Base-by-base conservation (phyloP, 768 basidiomycete genomes). In the Pleurotus giganteus region DNA sequence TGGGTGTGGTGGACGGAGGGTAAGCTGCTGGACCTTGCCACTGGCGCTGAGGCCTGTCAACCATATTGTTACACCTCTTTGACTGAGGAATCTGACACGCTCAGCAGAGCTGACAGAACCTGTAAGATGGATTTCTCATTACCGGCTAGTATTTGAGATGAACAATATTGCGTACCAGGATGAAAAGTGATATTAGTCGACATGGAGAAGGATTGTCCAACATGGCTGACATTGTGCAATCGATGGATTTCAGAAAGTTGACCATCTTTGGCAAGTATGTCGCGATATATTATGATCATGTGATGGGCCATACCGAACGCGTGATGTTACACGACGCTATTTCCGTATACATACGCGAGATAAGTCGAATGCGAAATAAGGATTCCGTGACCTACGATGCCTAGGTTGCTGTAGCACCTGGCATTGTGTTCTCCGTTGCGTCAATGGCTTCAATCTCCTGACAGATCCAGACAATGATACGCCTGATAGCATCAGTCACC, bases 11-110 rank as follows among this genome's bases (percentile, higher is more conserved):
- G 24, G 2, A 28, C 27, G 54, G 28, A 49, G 13, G 43, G 26
- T 12, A 34, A 17, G 34, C 32, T 19, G 74, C 51, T 37, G n/a
- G n/a, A 92, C 94, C 83, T 97, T 98, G 47, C 95, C 95, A 66
- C 91, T 94, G 5, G 90, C 95, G 64, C 92, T 94, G 15, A 98
- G 82, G 4, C 97, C 97, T 5, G 97, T 99, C 56, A 99, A 72
- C 97, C 97, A 99, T 67, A 98, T 83, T 0, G 96, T 98, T 4
- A 88, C 81, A 19, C 96, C 96, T 59, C 81, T 87, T 68, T 98
- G 96, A 17, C 79, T 73, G 15, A 94, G 76, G 12, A 91, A 69
- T 23, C 75, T 63, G 17, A 75, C 70, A 56, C 96, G 88, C 72
- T 96, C 93, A 31, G 74, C 63, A 15, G 75, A 66, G 34, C 74